Base-by-base conservation (phyloP, 331 rosid genomes). In the Ulmus americana region DNA sequence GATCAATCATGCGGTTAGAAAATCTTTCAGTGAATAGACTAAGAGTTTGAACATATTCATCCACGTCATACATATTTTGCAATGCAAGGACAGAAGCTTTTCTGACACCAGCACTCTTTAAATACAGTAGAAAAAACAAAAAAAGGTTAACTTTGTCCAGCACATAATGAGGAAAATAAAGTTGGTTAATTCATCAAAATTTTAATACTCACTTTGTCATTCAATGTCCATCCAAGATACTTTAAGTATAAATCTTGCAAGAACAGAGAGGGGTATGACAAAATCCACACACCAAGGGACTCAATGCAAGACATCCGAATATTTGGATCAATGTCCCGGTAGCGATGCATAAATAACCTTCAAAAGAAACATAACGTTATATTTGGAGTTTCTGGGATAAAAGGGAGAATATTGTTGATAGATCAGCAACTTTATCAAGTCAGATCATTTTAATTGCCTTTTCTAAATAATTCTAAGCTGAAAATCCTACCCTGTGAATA, bases 321-420 rank as follows among this genome's bases (percentile, higher is more conserved):
- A 77, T 82, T 85, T 69, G 94, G 82, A 70, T 92, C 98, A 75
- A 85, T 82, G 72, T 92, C 98, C 70, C 98, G 83, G 80, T 89
- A 92, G 18, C 98, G 96, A 73, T 92, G 98, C 79, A 92, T 96
- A 82, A 92, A 89, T 76, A 92, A 89, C 87, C 98, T 92, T 77
- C 85, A 81, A 70, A 70, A 74, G 66, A 18, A 82, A 60, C 18
- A 79, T 42, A 50, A 45, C 49, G 38, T 57, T 60, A 39, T 28
- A 58, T 35, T 81, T 73, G 77, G 68, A 63, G 68, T 68, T 42
- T 28, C 59, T 43, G 73, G 50, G 49, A 72, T 40, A 74, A 68
- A 61, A 75, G 55, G 39, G 15, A 45, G 43, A 47, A 69, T 57
- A 56, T 15, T 70, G n/a, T 11, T 74, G 20, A 70, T 9, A 58